Evolutionary conservation across 495 filamentous ascomycete genomes (phyloP).

Genomic region (Penicillium arizonense): DNA sequence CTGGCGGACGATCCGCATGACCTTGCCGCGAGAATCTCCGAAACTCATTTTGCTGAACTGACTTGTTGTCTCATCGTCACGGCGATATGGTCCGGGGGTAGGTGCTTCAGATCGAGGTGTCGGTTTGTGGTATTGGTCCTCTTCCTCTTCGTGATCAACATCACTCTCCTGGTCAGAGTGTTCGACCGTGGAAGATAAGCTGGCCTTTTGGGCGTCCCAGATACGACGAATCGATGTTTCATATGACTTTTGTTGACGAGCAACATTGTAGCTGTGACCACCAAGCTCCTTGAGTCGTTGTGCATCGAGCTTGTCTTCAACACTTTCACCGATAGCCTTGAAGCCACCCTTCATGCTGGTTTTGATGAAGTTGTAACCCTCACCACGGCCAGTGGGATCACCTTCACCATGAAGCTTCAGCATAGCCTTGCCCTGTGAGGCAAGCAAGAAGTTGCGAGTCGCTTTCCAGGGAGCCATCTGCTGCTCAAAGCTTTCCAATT

Average conservation of each 20-base stretch:
- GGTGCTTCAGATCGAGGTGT: slow-evolving; percentile 62
- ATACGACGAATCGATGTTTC: slow-evolving; percentile 83
- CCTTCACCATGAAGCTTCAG: slow-evolving; percentile 89
- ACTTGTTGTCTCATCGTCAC: slow-evolving; percentile 80
- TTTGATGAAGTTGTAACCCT: slow-evolving; percentile 92
- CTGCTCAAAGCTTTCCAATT: slow-evolving; percentile 74
- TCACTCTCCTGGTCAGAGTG: slow-evolving; percentile 61
- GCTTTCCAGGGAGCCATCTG: slow-evolving; percentile 93
- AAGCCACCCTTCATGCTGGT: slow-evolving; percentile 99
- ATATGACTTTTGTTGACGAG: slow-evolving; percentile 83
- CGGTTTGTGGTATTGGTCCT: slow-evolving; percentile 60
- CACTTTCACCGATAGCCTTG: slow-evolving; percentile 84
- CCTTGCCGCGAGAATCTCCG: slow-evolving; percentile 64
- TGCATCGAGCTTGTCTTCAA: slow-evolving; percentile 80
- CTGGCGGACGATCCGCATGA: slow-evolving; percentile 72
- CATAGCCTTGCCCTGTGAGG: slow-evolving; percentile 95
- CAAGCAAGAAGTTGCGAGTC: slow-evolving; percentile 91
- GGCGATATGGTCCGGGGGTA: slow-evolving; percentile 51
- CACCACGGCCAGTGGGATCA: slow-evolving; percentile 90
- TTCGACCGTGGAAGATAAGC: slow-evolving; percentile 64
- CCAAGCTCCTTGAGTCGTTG: slow-evolving; percentile 83
- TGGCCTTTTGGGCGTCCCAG: slow-evolving; percentile 83
- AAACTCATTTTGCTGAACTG: slow-evolving; percentile 80
- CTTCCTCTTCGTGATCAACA: slow-evolving; percentile 65
- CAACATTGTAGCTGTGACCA: slow-evolving; percentile 96